Base-by-base conservation (phyloP, 1,284 basidiomycete species). In the Sutorius eximius region DNA sequence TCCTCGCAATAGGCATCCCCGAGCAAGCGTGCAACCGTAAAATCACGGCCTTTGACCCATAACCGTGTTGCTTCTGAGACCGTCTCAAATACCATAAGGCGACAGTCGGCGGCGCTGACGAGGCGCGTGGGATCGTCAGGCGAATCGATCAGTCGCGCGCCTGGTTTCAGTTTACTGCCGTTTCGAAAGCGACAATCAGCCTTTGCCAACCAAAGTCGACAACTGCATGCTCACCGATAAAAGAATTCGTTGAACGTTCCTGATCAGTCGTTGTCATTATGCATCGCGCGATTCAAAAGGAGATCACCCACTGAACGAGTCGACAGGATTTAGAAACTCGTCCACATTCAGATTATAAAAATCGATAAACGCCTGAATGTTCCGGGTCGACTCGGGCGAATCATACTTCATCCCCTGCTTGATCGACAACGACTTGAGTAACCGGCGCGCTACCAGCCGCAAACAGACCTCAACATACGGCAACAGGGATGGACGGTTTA, bases 31-130 rank as follows among this genome's bases (percentile, higher is more conserved):
- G 75, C 78, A 2, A 98, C 80, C 0, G 85, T 88, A 68, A 98
- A 98, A 62, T 97, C 93, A 24, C 93, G 85, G 0, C 96, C 97
- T 69, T 99, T 99, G 75, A 99, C 97, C 96, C 97, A 99, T 5
- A 99, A 75, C 22, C 79, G 77, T 1, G 93, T 98, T 1, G 97
- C 95, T 52, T 93, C 89, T 45, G 72, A 76, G 9, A 98, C 86
- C 0, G 84, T 88, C 66, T 91, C 87, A 70, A 98, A 99, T 0
- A 87, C 86, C 89, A 98, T 96, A 64, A 98, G 82, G 27, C 96
- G 86, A 68, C 93, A 98, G 75, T 99, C 96, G 0, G 96, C 96
- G 24, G 86, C 86, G 48, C 89, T 92, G 49, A 98, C 92, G 22
- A 98, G 77, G 10, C 88, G 83, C 36, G 75, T 79, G 0, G 90